Conservation (phyloP, 495 filamentous ascomycete species). For the Amphirosellinia nigrospora region DNA sequence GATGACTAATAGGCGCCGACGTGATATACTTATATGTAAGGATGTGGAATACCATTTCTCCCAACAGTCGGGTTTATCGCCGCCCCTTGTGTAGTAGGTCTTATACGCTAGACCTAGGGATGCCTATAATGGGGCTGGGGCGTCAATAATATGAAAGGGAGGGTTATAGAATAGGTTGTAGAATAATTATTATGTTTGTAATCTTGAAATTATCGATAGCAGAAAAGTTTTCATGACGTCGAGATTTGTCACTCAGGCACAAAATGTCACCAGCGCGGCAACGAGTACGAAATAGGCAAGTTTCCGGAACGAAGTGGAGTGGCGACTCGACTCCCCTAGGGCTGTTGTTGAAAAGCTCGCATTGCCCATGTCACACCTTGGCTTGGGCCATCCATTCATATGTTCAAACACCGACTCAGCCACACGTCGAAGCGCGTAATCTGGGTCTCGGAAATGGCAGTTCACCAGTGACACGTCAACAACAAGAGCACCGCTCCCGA, state of each 20-base stretch:
- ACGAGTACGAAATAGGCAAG: slow-evolving; percentile 20
- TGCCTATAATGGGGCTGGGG: slow-evolving; percentile 9
- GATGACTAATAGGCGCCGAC: slow-evolving; percentile 19
- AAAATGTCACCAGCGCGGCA: slow-evolving; percentile 15
- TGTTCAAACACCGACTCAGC: slow-evolving; percentile 6
- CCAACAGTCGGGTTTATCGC: slow-evolving; percentile 20
- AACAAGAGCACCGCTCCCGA: slow-evolving; percentile 20
- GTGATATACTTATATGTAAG: not conserved
- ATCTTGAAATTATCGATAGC: not conserved
- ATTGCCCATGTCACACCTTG: slow-evolving; percentile 18
- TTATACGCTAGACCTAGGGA: not conserved
- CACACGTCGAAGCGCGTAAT: slow-evolving; percentile 21
- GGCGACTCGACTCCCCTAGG: not conserved
- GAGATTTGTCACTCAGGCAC: slow-evolving; percentile 18
- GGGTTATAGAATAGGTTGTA: not conserved
- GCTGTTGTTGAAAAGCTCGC: slow-evolving; percentile 11
- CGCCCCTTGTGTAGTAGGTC: not conserved
- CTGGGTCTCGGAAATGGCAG: slow-evolving; percentile 12
- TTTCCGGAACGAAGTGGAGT: slow-evolving; percentile 27
- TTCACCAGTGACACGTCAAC: slow-evolving; percentile 30
- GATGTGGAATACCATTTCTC: slow-evolving; percentile 9
- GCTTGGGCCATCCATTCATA: slow-evolving; percentile 20
- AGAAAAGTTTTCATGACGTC: slow-evolving; percentile 27
- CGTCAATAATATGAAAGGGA: slow-evolving; percentile 14
- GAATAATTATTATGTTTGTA: not conserved